These are phyloP conservation scores for Abelmoschus esculentus DNA, from an alignment of 345 rosid species.

Conservation along the genomic window DNA sequence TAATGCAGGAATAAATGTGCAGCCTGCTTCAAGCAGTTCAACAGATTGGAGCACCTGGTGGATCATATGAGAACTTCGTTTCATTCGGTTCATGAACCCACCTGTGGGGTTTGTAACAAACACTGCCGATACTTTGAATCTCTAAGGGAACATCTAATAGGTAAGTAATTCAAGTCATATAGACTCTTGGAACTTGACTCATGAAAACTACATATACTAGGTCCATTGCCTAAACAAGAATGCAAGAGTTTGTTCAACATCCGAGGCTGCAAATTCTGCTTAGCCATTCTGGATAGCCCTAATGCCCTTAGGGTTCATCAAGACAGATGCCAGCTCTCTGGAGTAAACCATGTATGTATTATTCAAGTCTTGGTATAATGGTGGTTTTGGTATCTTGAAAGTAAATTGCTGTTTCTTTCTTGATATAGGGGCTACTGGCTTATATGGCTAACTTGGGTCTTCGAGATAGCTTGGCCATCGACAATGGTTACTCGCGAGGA, in stretches of 20 bases:
- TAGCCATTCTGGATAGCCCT: slow-evolving; percentile 51
- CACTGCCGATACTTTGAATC: slow-evolving; percentile 92
- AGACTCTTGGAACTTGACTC: neutral
- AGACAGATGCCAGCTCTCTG: slow-evolving; percentile 63
- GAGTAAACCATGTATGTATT: slow-evolving; percentile 28
- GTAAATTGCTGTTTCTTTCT: neutral
- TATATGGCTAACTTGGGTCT: slow-evolving; percentile 59
- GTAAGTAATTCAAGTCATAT: slow-evolving; percentile 22
- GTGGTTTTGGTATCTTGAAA: neutral
- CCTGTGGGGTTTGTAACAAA: slow-evolving; percentile 68
- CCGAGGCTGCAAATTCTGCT: slow-evolving; percentile 77
- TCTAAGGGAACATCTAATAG: slow-evolving; percentile 83
- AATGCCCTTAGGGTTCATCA: slow-evolving; percentile 60
- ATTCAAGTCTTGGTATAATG: neutral
- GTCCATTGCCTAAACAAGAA: slow-evolving; percentile 85
- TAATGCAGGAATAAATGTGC: slow-evolving; percentile 77
- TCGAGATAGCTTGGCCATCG: slow-evolving; percentile 45
- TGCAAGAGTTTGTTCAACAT: slow-evolving; percentile 64
- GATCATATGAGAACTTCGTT: slow-evolving; percentile 81
- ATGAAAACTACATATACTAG: slow-evolving; percentile 19
- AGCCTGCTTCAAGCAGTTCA: slow-evolving; percentile 87
- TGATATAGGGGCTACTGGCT: slow-evolving; percentile 40
- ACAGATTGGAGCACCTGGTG: slow-evolving; percentile 75
- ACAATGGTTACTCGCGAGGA: slow-evolving; percentile 37
- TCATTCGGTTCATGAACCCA: slow-evolving; percentile 85